Conservation (phyloP, 805 yeast genomes). For the Ogataea parapolymorpha region DNA sequence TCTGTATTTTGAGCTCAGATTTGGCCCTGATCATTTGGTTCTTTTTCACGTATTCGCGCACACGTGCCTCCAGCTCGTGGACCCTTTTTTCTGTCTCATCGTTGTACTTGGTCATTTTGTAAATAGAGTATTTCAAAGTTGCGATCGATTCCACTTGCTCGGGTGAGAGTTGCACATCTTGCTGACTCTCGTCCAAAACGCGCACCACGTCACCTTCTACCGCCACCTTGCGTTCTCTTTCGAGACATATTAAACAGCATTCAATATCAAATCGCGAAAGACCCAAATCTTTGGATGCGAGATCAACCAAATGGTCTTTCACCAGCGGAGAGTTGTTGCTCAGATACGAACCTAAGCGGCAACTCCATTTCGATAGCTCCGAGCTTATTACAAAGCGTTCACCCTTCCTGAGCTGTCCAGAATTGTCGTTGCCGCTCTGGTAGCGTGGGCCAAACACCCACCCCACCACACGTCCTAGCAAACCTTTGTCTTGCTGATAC, state of each 20-base stretch:
- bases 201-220: conserved; percentile 2
- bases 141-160: conserved; percentile 25
- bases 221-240: conserved; percentile 15
- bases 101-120: conserved; percentile 18
- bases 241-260: conserved; percentile 22
- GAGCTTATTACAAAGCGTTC: conserved; percentile 20
- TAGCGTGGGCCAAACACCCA: conserved; percentile 9
- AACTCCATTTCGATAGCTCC: conserved; percentile 16
- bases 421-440: conserved; percentile 11
- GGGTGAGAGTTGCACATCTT: conserved; percentile 9
- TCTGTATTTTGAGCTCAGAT: conserved; percentile 24
- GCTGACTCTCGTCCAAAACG: not conserved
- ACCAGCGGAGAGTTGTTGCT: conserved; percentile 13
- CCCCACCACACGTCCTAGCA: conserved; percentile 13
- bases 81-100: conserved; percentile 12
- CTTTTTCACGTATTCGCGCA: conserved; percentile 14
- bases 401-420: conserved; percentile 16
- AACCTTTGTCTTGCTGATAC: conserved; percentile 12
- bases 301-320: conserved; percentile 11
- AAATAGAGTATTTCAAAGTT: conserved; percentile 28
- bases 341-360: conserved; percentile 6
- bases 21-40: conserved; percentile 23
- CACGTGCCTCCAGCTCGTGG: conserved; percentile 10
- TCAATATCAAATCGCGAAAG: conserved; percentile 21
- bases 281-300: conserved; percentile 1